Evolutionary conservation across 2,329 filamentous ascomycete genomes (phyloP).

Genomic region (Cladosporium oxysporum): DNA sequence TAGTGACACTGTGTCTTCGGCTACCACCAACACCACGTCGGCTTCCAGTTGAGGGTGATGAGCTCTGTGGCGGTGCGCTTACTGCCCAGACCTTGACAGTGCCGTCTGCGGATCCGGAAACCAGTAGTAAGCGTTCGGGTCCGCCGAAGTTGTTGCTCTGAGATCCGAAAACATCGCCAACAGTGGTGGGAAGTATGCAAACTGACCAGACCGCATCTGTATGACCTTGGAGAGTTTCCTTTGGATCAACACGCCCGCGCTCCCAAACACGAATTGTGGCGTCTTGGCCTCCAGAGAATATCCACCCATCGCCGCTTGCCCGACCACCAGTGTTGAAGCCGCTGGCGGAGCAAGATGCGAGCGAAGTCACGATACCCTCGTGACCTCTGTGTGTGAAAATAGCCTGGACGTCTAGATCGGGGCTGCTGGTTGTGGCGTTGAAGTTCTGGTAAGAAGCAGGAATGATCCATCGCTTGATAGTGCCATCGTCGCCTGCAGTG

Average conservation of each 20-base stretch:
- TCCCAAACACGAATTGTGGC: constrained; percentile 94
- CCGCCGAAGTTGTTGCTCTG: constrained; percentile 69
- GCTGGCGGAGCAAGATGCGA: constrained; percentile 84
- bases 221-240: constrained; percentile 90
- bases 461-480: constrained; percentile 96
- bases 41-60: constrained; percentile 73
- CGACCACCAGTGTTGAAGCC: constrained; percentile 88
- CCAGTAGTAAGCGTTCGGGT: constrained; percentile 84
- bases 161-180: constrained; percentile 75
- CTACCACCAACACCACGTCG: constrained; percentile 72
- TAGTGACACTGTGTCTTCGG: constrained; percentile 88
- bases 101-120: constrained; percentile 87
- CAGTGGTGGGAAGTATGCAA: constrained; percentile 83
- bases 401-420: constrained; percentile 83
- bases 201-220: constrained; percentile 96
- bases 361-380: constrained; percentile 80
- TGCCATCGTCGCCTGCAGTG: constrained; percentile 91
- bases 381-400: constrained; percentile 97
- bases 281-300: constrained; percentile 96
- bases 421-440: constrained; percentile 57
- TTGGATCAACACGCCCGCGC: constrained; percentile 88
- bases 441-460: constrained; percentile 73
- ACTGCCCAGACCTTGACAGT: constrained; percentile 93
- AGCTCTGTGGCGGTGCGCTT: constrained; percentile 82
- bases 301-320: constrained; percentile 91